Evolutionary conservation across 2,329 filamentous ascomycete species (phyloP).

Genomic region (Lachnellula subtilissima): DNA sequence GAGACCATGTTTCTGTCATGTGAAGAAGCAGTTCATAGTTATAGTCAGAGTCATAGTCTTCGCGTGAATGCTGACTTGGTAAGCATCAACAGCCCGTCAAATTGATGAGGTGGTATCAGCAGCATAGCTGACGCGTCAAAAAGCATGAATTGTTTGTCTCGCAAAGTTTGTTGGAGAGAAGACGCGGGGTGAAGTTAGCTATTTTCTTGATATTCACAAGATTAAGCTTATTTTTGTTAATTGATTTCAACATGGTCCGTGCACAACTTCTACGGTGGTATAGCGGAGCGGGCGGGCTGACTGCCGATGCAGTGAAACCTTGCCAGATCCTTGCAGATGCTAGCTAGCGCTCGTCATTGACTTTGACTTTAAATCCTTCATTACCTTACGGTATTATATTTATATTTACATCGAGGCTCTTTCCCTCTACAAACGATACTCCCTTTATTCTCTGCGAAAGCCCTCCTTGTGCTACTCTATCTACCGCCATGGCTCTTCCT

Average conservation of each 20-base stretch:
- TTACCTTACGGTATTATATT: neutral
- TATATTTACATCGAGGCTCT: neutral
- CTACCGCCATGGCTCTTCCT: slow-evolving; percentile 62
- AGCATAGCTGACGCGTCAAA: slow-evolving; percentile 5
- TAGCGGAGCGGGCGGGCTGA: too few species aligned
- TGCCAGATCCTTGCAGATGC: neutral
- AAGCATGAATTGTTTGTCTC: neutral
- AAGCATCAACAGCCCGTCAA: neutral
- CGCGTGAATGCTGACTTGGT: neutral
- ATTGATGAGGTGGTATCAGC: neutral
- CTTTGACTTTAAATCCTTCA: neutral
- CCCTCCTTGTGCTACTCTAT: neutral
- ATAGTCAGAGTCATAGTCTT: neutral
- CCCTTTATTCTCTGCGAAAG: neutral
- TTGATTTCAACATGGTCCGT: neutral
- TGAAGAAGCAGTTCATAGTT: neutral
- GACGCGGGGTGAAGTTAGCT: slow-evolving; percentile 6
- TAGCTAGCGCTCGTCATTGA: neutral
- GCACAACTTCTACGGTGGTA: too few species aligned
- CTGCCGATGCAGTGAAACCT: neutral
- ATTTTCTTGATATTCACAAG: neutral
- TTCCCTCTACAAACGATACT: neutral
- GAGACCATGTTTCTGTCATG: slow-evolving; percentile 11
- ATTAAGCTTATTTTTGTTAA: neutral
- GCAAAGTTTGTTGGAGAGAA: neutral